Conservation (phyloP, 2,329 filamentous ascomycete species). For the Stemphylium beticola region DNA sequence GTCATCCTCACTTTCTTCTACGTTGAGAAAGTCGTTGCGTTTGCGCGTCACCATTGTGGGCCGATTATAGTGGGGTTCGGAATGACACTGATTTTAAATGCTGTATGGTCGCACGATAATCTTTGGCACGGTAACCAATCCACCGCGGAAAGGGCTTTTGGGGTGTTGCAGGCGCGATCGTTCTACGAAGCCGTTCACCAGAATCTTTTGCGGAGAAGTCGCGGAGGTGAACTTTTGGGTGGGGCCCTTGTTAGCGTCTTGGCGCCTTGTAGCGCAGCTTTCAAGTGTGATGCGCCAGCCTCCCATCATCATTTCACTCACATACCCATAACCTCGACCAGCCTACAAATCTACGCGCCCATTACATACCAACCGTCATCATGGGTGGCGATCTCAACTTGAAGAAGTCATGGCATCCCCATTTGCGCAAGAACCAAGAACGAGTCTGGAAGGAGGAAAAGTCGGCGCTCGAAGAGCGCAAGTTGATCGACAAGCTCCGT, state of each 20-base stretch:
- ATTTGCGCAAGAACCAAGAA: conserved; percentile 86
- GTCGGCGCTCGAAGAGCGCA: conserved; percentile 91
- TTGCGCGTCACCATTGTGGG: conserved; percentile 69
- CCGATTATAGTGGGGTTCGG: not conserved
- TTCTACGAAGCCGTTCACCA: conserved; percentile 9
- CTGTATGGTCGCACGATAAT: not conserved
- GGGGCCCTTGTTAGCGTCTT: conserved; percentile 15
- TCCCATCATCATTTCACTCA: conserved; percentile 5
- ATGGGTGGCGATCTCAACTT: conserved; percentile 97
- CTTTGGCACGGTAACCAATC: not conserved
- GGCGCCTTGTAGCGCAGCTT: conserved; percentile 15
- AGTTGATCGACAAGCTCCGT: conserved; percentile 86
- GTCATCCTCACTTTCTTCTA: conserved; percentile 53
- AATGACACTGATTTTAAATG: not conserved
- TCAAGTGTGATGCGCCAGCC: conserved; percentile 2
- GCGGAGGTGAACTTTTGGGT: conserved; percentile 33
- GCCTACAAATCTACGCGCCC: not conserved
- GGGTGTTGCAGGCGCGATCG: not conserved
- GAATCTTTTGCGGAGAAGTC: conserved; percentile 36
- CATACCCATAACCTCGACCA: not conserved
- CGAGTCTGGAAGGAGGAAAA: conserved; percentile 91
- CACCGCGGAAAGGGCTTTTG: not conserved
- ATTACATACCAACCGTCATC: conserved; percentile 47
- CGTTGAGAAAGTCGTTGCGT: conserved; percentile 73
- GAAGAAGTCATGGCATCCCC: conserved; percentile 88